These are phyloP conservation scores for Allium sativum DNA, from an alignment of 106 monocot species.

Conservation along the genomic window DNA sequence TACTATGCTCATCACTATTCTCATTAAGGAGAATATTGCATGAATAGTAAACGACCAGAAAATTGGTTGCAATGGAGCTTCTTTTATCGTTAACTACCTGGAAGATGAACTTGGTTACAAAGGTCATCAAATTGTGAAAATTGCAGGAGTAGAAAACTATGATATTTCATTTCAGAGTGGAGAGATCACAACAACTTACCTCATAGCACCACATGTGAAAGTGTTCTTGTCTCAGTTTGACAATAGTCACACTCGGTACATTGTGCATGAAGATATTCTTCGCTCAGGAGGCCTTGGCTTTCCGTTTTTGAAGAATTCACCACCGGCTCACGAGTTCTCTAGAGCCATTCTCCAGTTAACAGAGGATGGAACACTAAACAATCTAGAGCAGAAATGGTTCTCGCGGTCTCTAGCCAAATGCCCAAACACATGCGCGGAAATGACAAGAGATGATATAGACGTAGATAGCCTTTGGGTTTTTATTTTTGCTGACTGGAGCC, in stretches of 20 bases:
- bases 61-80: not conserved
- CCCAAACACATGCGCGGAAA: not conserved
- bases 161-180: too few species aligned
- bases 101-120: not conserved
- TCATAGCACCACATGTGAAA: too few species aligned
- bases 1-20: too few species aligned
- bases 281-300: not conserved
- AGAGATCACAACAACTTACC: too few species aligned
- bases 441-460: not conserved
- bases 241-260: not conserved
- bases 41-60: not conserved
- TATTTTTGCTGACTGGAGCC: not conserved
- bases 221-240: not conserved
- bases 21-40: not conserved
- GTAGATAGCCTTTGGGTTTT: not conserved
- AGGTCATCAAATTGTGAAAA: too few species aligned
- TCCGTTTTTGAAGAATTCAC: too few species aligned
- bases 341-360: not conserved
- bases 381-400: not conserved
- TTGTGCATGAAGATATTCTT: not conserved
- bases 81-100: not conserved
- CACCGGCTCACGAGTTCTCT: not conserved
- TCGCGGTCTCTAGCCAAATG: not conserved
- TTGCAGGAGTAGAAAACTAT: too few species aligned
- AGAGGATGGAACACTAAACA: not conserved